phyloP scores from a whole-genome alignment of 1,139 yeast species.

The Geotrichum phurueaensis region DNA sequence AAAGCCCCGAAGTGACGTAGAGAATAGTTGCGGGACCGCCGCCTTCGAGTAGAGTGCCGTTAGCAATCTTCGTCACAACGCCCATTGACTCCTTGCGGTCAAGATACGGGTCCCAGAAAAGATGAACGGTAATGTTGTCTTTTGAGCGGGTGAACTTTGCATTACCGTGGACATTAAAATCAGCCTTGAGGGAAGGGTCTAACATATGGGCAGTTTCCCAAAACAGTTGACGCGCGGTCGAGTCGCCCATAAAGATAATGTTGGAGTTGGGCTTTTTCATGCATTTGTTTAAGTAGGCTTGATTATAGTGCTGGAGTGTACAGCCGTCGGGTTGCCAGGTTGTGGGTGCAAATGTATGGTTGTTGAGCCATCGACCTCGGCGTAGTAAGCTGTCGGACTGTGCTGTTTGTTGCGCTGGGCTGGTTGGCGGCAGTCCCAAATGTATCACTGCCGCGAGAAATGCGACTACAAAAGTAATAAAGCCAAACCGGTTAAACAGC shows the following conservation, averaged over 20 bases:
- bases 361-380: constrained; percentile 6
- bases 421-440: neutral
- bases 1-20: constrained; percentile 15
- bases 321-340: constrained; percentile 12
- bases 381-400: neutral
- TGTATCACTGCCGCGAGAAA: neutral
- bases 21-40: neutral
- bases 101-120: constrained; percentile 11
- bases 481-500: neutral
- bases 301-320: neutral
- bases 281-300: constrained; percentile 3
- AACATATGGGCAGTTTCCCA: constrained; percentile 10
- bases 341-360: neutral
- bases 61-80: neutral
- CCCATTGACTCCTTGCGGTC: constrained; percentile 1
- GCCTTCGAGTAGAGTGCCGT: neutral
- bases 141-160: neutral
- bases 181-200: neutral
- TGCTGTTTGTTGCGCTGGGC: neutral
- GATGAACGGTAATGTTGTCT: constrained; percentile 3
- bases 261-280: neutral
- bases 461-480: neutral
- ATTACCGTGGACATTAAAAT: constrained; percentile 9
- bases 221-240: constrained; percentile 12
- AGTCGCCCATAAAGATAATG: constrained; percentile 12